Base-by-base conservation (phyloP, 2,329 filamentous ascomycete genomes). In the Fusarium coffeatum region DNA sequence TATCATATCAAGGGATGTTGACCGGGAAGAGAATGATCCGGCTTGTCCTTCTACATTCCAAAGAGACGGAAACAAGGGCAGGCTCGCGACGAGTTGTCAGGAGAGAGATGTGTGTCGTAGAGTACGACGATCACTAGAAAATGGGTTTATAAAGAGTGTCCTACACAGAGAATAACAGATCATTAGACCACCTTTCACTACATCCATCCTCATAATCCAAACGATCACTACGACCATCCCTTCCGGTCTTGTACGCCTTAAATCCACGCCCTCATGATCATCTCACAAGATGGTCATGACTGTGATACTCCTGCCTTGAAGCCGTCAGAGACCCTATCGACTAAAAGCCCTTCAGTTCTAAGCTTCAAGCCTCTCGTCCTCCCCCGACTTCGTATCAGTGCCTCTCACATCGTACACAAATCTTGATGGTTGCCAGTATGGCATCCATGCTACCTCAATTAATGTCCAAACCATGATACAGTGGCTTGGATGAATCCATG, bases 21-120 rank as follows among this genome's bases (percentile, higher is more conserved):
- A 6, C 6, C 3, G 28, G 6, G 0, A 63, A 62, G 59, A 62
- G 16, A 63, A 63, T 63, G 3, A 13, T 10, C 16, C 59, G 59
- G 59, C 6, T 34, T 13, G 10, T 6, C 8, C 2, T 55, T 20
- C 32, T 15, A 41, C 28, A 15, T n/a, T 13, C 11, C 16, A 5
- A 10, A 16, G 16, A 4, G 8, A 20, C 7, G 9, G 23, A 11
- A 16, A 7, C 23, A 20, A 22, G 7, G 16, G 5, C 1, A 37
- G n/a, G 22, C 6, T 15, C 10, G 4, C 6, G 34, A 37, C 10
- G 10, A 11, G 7, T n/a, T n/a, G 12, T 5, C 3, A 8, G 10
- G 9, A 16, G 3, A 4, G 32, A 8, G 7, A 22, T 27, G 3
- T 2, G 8, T 15, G 7, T 11, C 9, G 1, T 43, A 11, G 9